Evolutionary conservation across 208 protist genomes (phyloP), one percentile per base, ranked within the genome.

Genomic region (Leishmania arabica): DNA sequence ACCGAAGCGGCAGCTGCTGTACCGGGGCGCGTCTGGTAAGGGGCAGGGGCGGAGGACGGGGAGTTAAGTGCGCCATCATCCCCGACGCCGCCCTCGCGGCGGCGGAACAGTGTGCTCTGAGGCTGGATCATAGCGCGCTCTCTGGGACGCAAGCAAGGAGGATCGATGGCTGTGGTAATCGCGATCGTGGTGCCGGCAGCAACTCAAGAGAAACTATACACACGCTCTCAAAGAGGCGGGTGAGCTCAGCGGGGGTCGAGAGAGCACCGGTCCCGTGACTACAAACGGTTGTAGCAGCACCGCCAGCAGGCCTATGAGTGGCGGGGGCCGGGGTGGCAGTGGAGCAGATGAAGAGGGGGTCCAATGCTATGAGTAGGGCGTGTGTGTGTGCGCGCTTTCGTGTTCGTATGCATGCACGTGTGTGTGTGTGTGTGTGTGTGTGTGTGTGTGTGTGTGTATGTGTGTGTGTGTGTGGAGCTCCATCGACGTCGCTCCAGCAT

Each of bases 31-130:
- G 66, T 9, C 64, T 74, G 77, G 27, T 60, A 40, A 1, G 82
- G 69, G 37, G 64, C 34, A 7, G 77, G 49, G 27, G 77, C 71
- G 9, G 77, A 74, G 13, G 77, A 53, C 11, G 77, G 40, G 0
- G 37, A 64, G 42, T 27, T 66, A 21, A 79, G 34, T 40, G 51
- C 56, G 45, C 34, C 76, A 75, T 56, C 73, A 42, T 42, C 68
- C 8, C 56, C 58, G 2, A 53, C 68, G 51, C 17, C 73, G 27
- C 64, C 72, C 37, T 88, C 79, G 49, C 78, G 88, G 7, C 90
- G 89, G 13, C 90, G 85, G 71, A 94, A 96, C 3, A 96, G 84
- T 0, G 89, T 91, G 75, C 92, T 96, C 64, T 93, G 89, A 15
- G 89, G 90, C 64, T 90, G 87, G 81, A 93, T 92, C 34, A 71